A percentile compares a stretch with the other conserved stretches of the same genome.
phyloP scores from a whole-genome alignment of 2,329 filamentous ascomycete genomes.

The Pezicula neosporulosa region DNA sequence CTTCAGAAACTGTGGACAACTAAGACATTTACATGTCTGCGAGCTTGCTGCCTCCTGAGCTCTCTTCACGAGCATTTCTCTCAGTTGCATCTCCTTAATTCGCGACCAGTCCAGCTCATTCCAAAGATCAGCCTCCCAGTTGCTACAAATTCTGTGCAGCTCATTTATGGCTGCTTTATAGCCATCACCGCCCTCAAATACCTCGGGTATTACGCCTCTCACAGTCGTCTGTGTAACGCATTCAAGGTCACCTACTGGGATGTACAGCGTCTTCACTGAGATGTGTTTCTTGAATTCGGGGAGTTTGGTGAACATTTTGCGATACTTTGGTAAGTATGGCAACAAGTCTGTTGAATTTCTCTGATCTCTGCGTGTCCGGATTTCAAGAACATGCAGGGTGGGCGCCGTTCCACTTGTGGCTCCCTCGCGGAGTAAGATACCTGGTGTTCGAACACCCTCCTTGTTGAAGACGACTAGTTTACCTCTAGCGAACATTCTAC shows the following conservation, averaged over 20 bases:
- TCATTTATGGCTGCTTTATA: constrained; percentile 59
- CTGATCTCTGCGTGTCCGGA: constrained; percentile 63
- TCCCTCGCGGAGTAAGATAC: constrained; percentile 76
- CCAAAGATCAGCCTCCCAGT: constrained; percentile 75
- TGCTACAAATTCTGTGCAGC: constrained; percentile 64
- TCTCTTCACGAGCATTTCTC: constrained; percentile 75
- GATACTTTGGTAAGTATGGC: constrained; percentile 73
- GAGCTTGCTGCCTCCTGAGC: constrained; percentile 58
- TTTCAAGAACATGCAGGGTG: constrained; percentile 73
- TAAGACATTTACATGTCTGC: constrained; percentile 60
- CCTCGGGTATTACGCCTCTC: constrained; percentile 56
- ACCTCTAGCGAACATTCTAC: constrained; percentile 72
- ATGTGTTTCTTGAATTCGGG: constrained; percentile 66
- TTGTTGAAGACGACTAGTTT: constrained; percentile 81
- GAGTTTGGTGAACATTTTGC: constrained; percentile 62
- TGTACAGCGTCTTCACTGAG: constrained; percentile 61
- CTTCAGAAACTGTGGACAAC: constrained; percentile 78
- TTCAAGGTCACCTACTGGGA: constrained; percentile 77
- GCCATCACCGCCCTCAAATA: constrained; percentile 50
- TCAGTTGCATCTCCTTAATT: constrained; percentile 77
- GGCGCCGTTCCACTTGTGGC: constrained; percentile 61
- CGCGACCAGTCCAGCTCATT: constrained; percentile 79
- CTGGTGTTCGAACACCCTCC: constrained; percentile 78
- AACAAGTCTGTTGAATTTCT: constrained; percentile 81
- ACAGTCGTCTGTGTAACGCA: constrained; percentile 71